Base-by-base conservation (phyloP, 1,284 basidiomycete species). In the Marasmius fiardii region DNA sequence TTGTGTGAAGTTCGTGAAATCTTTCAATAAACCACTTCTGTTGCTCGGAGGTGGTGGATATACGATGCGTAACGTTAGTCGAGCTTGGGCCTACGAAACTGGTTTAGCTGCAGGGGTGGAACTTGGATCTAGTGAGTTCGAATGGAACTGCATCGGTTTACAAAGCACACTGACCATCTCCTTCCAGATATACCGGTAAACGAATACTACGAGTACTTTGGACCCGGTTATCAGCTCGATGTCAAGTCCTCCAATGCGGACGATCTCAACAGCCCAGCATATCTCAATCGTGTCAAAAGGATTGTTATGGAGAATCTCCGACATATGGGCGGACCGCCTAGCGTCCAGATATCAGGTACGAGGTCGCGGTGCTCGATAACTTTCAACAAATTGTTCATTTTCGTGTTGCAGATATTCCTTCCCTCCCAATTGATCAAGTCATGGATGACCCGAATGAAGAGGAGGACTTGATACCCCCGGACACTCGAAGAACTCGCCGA, bases 141-240 rank as follows among this genome's bases (percentile, higher is more conserved):
- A 23, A 1, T 20, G 26, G 51, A 16, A 47, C 21, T 3, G 26
- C 35, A 4, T n/a, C n/a, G n/a, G n/a, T n/a, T n/a, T n/a, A n/a
- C n/a, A n/a, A 44, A 10, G 21, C 34, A 35, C 26, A 8, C 39
- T 43, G 50, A 7, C 20, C 41, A n/a, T 52, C 14, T 21, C 5
- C 51, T n/a, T 26, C 41, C 67, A 94, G 93, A 92, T 64, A 95
- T 98, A 53, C 95, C 95, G 0, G 90, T 95, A 61, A 98, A 98
- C 67, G 95, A 98, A 72, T 98, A 99, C 74, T 98, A 97, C 71
- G 96, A 99, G 70, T 99, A 99, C 74, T 99, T 98, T 71, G 97
- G 97, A 0, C 97, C 97, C 1, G 93, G 97, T 65, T 98, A 99
- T 67, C 86, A 94, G 65, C 81, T 99, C n/a, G 95, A 99, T 67